Evolutionary conservation across 108 stramenopile genomes (phyloP).

Genomic region (Stephanodiscus triporus): DNA sequence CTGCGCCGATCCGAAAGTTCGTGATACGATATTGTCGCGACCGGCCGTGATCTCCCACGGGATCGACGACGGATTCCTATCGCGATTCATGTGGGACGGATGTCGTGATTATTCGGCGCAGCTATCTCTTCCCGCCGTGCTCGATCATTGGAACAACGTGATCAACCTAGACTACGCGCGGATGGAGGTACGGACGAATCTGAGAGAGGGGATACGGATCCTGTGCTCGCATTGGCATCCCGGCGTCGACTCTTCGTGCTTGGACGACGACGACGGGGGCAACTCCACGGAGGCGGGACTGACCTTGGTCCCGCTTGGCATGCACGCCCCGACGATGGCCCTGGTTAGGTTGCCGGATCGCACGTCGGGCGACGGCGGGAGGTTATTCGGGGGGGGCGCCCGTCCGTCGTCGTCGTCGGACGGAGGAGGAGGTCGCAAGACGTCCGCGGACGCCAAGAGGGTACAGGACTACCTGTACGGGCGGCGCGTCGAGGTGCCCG

Average conservation of each 20-base stretch:
- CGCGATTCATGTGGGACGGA: slow-evolving; percentile 78
- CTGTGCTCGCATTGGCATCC: slow-evolving; percentile 61
- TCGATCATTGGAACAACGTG: slow-evolving; percentile 59
- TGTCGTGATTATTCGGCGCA: slow-evolving; percentile 73
- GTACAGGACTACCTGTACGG: slow-evolving; percentile 72
- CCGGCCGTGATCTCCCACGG: slow-evolving; percentile 77
- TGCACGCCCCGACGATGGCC: slow-evolving; percentile 70
- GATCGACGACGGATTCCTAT: slow-evolving; percentile 65
- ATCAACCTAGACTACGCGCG: slow-evolving; percentile 26
- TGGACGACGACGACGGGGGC: background rate
- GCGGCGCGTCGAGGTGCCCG: slow-evolving; percentile 61
- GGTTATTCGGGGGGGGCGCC: background rate
- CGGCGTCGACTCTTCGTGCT: background rate
- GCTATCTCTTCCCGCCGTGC: slow-evolving; percentile 58
- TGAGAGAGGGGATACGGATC: slow-evolving; percentile 49
- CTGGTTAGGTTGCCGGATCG: slow-evolving; percentile 64
- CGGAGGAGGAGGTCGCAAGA: slow-evolving; percentile 19
- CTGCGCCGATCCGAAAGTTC: slow-evolving; percentile 47
- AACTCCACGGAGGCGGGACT: slow-evolving; percentile 44
- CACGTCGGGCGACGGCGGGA: slow-evolving; percentile 20
- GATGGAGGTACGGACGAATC: slow-evolving; percentile 34
- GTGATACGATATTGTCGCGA: slow-evolving; percentile 53
- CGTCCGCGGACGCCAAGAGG: slow-evolving; percentile 68
- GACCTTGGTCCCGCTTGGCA: slow-evolving; percentile 41
- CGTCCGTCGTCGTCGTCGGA: background rate